A percentile compares a stretch with the other conserved stretches of the same genome.
These are phyloP conservation scores for Backusella luteola DNA, from an alignment of 192 early-diverging fungal genomes.

Conservation along the genomic window DNA sequence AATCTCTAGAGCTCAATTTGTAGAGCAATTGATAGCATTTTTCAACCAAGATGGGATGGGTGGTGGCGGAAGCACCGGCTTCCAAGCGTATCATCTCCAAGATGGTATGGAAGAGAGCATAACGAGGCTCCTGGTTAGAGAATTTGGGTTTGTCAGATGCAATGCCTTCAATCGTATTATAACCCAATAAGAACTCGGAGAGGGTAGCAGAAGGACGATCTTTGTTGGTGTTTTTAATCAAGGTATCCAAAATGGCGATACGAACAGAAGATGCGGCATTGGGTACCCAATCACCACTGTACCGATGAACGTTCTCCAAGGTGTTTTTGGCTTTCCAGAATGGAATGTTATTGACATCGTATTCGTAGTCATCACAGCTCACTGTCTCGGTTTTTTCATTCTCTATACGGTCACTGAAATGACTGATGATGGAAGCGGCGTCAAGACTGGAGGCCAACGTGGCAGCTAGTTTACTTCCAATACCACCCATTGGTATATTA, in stretches of 20 bases:
- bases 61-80: slow-evolving; percentile 6
- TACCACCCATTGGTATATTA: slow-evolving; percentile 43
- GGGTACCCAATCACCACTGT: not conserved
- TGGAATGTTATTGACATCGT: slow-evolving; percentile 40
- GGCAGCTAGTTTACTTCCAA: slow-evolving; percentile 72
- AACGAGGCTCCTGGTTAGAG: slow-evolving; percentile 31
- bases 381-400: slow-evolving; percentile 49
- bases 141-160: slow-evolving; percentile 29
- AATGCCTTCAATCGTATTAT: slow-evolving; percentile 48
- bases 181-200: slow-evolving; percentile 91
- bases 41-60: slow-evolving; percentile 80
- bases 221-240: slow-evolving; percentile 70
- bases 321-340: slow-evolving; percentile 35
- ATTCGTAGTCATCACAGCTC: slow-evolving; percentile 29
- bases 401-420: slow-evolving; percentile 76
- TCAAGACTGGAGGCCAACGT: slow-evolving; percentile 63
- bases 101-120: not conserved
- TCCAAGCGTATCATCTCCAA: slow-evolving; percentile 22
- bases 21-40: slow-evolving; percentile 89
- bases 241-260: slow-evolving; percentile 80
- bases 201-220: slow-evolving; percentile 65
- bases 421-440: slow-evolving; percentile 69
- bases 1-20: slow-evolving; percentile 68
- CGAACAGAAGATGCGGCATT: slow-evolving; percentile 49
- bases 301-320: slow-evolving; percentile 25